Conservation (phyloP, 108 stramenopile species). For the Conticribra guillardii region DNA sequence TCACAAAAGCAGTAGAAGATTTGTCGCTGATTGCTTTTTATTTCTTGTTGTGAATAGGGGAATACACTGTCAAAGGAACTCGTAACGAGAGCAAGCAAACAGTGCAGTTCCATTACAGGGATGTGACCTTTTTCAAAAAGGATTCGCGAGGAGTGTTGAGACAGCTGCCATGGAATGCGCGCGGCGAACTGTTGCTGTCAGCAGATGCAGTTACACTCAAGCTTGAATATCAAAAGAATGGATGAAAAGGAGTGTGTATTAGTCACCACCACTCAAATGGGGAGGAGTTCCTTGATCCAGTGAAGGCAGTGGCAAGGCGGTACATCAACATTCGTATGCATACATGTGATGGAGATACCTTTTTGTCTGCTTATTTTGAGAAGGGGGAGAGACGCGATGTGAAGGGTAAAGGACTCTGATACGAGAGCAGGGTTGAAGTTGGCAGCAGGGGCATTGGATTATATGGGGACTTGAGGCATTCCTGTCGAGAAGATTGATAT, state of each 20-base stretch:
- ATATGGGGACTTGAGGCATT: conserved; percentile 1
- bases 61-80: conserved; percentile 10
- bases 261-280: conserved; percentile 1
- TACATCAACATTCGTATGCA: background rate
- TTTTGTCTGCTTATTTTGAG: background rate
- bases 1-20: background rate
- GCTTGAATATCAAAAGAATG: conserved; percentile 9
- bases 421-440: background rate
- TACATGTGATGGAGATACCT: background rate
- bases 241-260: conserved; percentile 10
- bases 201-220: background rate
- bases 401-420: conserved; percentile 1
- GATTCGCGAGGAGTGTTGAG: background rate
- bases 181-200: background rate
- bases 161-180: background rate
- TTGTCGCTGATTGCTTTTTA: conserved; percentile 9
- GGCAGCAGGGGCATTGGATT: background rate
- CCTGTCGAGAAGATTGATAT: conserved; percentile 14
- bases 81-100: conserved; percentile 9
- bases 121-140: conserved; percentile 6
- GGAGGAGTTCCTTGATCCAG: background rate
- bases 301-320: background rate
- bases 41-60: conserved; percentile 5
- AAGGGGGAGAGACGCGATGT: background rate
- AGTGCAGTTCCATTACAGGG: conserved; percentile 7